Conservation (phyloP, 768 basidiomycete species). For the Hortiboletus campestris region DNA sequence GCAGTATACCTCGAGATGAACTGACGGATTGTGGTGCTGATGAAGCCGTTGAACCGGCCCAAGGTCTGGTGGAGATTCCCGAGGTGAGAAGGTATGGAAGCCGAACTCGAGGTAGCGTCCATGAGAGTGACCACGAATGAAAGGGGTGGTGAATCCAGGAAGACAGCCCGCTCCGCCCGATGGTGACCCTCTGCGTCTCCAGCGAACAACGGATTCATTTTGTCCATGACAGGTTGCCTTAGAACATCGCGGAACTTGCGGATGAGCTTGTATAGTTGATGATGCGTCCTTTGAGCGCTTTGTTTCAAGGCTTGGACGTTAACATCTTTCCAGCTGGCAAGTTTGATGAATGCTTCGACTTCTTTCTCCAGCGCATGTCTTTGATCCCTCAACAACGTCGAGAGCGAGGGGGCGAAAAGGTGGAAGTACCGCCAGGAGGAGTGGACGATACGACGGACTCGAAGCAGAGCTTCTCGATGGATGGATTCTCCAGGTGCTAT, state of each 20-base stretch:
- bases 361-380: slow-evolving; percentile 71
- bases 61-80: slow-evolving; percentile 50
- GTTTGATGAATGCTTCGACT: slow-evolving; percentile 80
- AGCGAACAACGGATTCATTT: slow-evolving; percentile 38
- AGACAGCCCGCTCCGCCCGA: slow-evolving; percentile 10
- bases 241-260: slow-evolving; percentile 90
- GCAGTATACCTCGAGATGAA: slow-evolving; percentile 43
- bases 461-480: slow-evolving; percentile 38
- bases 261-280: slow-evolving; percentile 85
- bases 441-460: slow-evolving; percentile 57
- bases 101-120: slow-evolving; percentile 2
- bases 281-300: slow-evolving; percentile 88
- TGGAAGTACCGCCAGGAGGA: slow-evolving; percentile 61
- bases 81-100: slow-evolving; percentile 37
- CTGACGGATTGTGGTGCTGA: slow-evolving; percentile 41
- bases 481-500: slow-evolving; percentile 35
- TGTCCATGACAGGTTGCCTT: slow-evolving; percentile 61
- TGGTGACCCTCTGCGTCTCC: slow-evolving; percentile 35
- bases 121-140: background rate
- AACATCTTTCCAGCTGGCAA: slow-evolving; percentile 98
- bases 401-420: slow-evolving; percentile 54
- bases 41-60: slow-evolving; percentile 44
- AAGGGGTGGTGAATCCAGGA: background rate
- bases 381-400: slow-evolving; percentile 51
- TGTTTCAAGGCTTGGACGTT: slow-evolving; percentile 92